These are phyloP conservation scores for Verticillium klebahnii DNA, from an alignment of 2,329 filamentous ascomycete species.

Conservation along the genomic window DNA sequence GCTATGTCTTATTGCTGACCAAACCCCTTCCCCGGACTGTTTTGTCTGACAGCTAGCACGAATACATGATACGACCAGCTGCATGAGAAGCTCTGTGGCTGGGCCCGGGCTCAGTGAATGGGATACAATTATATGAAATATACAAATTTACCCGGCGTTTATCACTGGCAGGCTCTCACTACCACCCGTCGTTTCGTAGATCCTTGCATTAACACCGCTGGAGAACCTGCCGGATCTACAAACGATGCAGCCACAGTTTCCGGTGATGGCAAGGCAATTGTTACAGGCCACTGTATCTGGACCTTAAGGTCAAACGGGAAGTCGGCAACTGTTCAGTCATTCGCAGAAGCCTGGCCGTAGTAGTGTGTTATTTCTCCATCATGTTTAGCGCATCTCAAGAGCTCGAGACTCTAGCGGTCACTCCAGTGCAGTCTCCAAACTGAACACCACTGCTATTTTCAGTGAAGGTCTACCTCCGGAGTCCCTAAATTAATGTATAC, in stretches of 20 bases:
- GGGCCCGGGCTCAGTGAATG: background rate
- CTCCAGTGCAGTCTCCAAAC: no score
- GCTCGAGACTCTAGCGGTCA: no score
- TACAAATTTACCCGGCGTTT: background rate
- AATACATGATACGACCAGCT: slow-evolving; percentile 2
- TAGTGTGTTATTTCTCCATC: no score
- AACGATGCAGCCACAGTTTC: background rate
- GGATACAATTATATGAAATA: background rate
- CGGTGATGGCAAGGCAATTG: background rate
- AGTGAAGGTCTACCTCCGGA: no score
- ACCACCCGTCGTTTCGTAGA: background rate
- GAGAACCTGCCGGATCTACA: background rate
- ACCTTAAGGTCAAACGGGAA: background rate
- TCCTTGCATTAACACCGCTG: background rate
- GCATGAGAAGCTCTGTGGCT: background rate
- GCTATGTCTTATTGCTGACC: background rate
- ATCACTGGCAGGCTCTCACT: background rate
- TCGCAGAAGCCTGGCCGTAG: no score
- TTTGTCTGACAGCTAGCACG: background rate
- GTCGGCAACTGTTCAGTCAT: background rate
- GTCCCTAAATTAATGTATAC: no score
- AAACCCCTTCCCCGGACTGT: background rate
- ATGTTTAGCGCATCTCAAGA: no score
- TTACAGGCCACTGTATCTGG: background rate
- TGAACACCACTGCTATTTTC: no score